These are phyloP conservation scores for Theileria equi DNA, from an alignment of 169 alveolate species.

Conservation along the genomic window DNA sequence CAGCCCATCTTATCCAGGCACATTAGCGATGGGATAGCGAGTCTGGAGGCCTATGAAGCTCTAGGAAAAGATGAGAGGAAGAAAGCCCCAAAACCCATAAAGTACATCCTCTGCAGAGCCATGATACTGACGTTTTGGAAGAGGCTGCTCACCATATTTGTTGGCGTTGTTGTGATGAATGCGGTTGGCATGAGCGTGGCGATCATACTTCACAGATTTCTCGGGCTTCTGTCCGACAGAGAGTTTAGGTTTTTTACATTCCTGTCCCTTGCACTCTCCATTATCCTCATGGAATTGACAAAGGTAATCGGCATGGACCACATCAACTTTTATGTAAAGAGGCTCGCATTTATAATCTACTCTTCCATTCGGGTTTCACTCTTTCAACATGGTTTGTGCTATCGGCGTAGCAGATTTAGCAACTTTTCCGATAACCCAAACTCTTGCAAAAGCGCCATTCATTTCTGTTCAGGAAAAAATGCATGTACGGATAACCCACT, in stretches of 20 bases:
- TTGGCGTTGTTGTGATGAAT: constrained; percentile 5
- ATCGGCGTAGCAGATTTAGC: not conserved
- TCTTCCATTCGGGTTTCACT: not conserved
- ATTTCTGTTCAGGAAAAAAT: not conserved
- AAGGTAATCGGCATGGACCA: not conserved
- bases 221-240: not conserved
- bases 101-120: not conserved
- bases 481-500: not conserved
- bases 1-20: constrained; percentile 60
- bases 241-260: not conserved
- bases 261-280: not conserved
- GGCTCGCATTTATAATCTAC: not conserved
- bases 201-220: not conserved
- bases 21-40: constrained; percentile 48
- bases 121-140: not conserved
- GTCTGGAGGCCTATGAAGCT: constrained; percentile 21
- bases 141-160: not conserved
- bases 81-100: not conserved
- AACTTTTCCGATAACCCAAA: not conserved
- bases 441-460: not conserved
- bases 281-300: not conserved
- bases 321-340: not conserved
- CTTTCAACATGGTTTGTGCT: not conserved
- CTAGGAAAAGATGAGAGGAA: no score
- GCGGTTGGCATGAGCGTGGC: not conserved